Evolutionary conservation across 2,329 filamentous ascomycete species (phyloP).

Genomic region (Dactylellina haptotyla): DNA sequence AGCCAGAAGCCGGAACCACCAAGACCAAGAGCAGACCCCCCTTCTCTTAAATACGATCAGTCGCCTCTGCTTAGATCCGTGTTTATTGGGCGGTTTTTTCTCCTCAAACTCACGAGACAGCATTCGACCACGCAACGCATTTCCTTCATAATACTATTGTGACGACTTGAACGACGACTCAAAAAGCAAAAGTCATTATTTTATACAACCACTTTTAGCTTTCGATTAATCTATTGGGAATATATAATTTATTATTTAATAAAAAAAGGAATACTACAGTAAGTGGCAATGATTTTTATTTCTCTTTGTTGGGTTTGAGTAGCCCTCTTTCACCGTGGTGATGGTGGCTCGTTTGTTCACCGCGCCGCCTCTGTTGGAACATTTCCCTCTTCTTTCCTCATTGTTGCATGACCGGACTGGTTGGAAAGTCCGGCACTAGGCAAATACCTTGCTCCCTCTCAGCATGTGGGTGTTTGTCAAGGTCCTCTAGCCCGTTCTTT

Average conservation of each 20-base stretch:
- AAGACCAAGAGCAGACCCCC: slow-evolving; percentile 16
- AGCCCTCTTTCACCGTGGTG: too few relatives aligned
- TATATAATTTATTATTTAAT: slow-evolving; percentile 10
- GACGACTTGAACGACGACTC: slow-evolving; percentile 19
- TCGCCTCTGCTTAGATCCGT: slow-evolving; percentile 46
- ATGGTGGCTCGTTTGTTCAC: too few relatives aligned
- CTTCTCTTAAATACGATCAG: slow-evolving; percentile 51
- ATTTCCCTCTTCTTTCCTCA: too few relatives aligned
- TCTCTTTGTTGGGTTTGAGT: background rate
- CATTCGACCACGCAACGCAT: slow-evolving; percentile 45
- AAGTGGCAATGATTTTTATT: background rate
- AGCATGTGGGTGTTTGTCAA: background rate
- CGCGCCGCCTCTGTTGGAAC: too few relatives aligned
- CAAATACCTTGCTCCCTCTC: slow-evolving; percentile 46
- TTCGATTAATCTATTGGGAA: slow-evolving; percentile 11
- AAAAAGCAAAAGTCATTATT: slow-evolving; percentile 31
- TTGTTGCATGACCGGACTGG: too few relatives aligned
- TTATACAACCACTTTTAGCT: slow-evolving; percentile 28
- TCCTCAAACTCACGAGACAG: slow-evolving; percentile 51
- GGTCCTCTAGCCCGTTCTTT: slow-evolving; percentile 1
- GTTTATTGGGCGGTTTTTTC: slow-evolving; percentile 50
- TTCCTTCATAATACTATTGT: slow-evolving; percentile 12
- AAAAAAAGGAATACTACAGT: slow-evolving; percentile 2
- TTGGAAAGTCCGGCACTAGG: too few relatives aligned
- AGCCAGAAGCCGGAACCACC: background rate